phyloP scores from a whole-genome alignment of 2,329 filamentous ascomycete genomes.

The Coniochaeta sp. region DNA sequence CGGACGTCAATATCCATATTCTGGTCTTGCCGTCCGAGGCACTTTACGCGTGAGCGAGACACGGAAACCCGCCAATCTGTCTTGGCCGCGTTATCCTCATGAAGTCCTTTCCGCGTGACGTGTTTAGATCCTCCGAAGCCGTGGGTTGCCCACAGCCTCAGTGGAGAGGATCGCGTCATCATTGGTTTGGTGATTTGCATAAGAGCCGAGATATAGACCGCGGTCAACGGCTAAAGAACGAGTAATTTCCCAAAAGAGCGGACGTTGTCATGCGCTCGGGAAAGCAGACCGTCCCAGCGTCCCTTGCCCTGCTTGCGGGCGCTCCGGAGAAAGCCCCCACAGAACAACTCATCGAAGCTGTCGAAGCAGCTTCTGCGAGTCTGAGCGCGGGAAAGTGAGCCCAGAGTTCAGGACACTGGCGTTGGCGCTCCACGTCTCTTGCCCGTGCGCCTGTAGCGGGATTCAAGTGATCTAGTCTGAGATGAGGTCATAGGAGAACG shows the following conservation, averaged over 20 bases:
- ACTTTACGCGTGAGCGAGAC: not conserved
- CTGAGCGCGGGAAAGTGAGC: constrained; percentile 10
- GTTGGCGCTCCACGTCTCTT: not conserved
- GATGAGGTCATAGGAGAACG: not conserved
- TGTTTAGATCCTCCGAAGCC: not conserved
- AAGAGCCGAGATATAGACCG: constrained; percentile 29
- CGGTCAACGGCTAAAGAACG: constrained; percentile 23
- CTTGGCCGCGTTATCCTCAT: not conserved
- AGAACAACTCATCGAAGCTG: constrained; percentile 35
- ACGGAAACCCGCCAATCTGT: constrained; percentile 1
- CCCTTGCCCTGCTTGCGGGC: constrained; percentile 10
- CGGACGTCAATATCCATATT: not conserved
- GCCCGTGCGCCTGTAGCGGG: not conserved
- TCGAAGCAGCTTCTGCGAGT: constrained; percentile 17
- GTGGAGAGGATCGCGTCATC: constrained; percentile 18
- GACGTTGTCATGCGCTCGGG: constrained; percentile 32
- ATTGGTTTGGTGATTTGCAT: constrained; percentile 24
- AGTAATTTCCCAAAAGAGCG: constrained; percentile 37
- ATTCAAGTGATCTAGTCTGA: not conserved
- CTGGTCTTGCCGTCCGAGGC: not conserved
- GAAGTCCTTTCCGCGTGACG: not conserved
- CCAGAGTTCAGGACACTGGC: not conserved
- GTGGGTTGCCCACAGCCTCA: not conserved
- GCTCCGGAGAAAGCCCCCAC: constrained; percentile 18
- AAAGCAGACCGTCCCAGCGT: constrained; percentile 14